Evolutionary conservation across 345 rosid genomes (phyloP).

Genomic region (Salix exigua): DNA sequence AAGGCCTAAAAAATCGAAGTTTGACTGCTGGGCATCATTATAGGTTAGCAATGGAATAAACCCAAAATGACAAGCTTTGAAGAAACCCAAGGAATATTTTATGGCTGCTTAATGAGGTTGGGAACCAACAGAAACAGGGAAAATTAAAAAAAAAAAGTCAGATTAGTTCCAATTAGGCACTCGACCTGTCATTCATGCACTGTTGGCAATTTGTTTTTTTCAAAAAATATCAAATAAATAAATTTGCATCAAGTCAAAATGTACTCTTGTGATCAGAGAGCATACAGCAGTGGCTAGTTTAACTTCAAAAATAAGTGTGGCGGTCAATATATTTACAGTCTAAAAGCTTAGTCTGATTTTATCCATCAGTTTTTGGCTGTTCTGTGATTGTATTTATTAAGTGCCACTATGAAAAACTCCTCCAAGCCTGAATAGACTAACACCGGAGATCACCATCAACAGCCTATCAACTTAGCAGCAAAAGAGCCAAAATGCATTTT

Average conservation of each 20-base stretch:
- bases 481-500: not conserved
- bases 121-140: too few relatives aligned
- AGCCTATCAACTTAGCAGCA: not conserved
- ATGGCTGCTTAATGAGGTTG: not conserved
- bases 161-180: too few relatives aligned
- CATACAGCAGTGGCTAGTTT: too few relatives aligned
- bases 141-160: too few relatives aligned
- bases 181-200: too few relatives aligned
- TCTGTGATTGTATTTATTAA: not conserved
- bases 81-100: not conserved
- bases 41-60: not conserved
- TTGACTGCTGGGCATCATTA: not conserved
- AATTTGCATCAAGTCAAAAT: too few relatives aligned
- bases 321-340: not conserved
- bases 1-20: not conserved
- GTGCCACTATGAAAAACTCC: not conserved
- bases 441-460: not conserved
- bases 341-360: too few relatives aligned
- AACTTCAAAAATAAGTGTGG: too few relatives aligned
- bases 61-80: not conserved
- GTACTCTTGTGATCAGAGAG: too few relatives aligned
- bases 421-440: not conserved
- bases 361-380: too few relatives aligned
- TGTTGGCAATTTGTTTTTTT: too few relatives aligned
- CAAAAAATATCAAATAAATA: too few relatives aligned